These are phyloP conservation scores for Geotrichum aggregatum DNA, from an alignment of 1,139 yeast genomes.

Conservation along the genomic window DNA sequence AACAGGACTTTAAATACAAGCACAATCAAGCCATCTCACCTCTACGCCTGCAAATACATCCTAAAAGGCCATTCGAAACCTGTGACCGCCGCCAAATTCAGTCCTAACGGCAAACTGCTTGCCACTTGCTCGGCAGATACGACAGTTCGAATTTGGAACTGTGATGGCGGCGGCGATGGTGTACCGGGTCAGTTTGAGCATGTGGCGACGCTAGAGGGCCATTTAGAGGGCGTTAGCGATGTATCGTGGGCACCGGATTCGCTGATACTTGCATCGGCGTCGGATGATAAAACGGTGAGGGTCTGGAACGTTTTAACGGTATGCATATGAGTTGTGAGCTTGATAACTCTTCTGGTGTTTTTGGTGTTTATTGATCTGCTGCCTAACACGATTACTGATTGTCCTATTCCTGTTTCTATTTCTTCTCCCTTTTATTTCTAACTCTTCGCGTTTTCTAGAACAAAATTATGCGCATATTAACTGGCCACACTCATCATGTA, in stretches of 20 bases:
- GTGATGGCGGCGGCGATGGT: too few species aligned
- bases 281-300: conserved; percentile 79
- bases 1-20: too few species aligned
- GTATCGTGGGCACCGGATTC: conserved; percentile 74
- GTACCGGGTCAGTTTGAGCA: conserved; percentile 35
- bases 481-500: conserved; percentile 84
- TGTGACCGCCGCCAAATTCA: conserved; percentile 51
- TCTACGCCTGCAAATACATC: conserved; percentile 11
- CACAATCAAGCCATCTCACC: conserved; percentile 3
- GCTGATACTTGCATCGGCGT: conserved; percentile 71
- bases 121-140: conserved; percentile 48
- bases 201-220: conserved; percentile 52
- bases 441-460: not conserved
- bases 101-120: conserved; percentile 60
- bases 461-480: conserved; percentile 51
- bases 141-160: conserved; percentile 19
- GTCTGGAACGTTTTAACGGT: conserved; percentile 55
- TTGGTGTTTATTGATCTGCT: too few species aligned
- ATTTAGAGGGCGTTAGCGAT: conserved; percentile 64
- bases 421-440: not conserved
- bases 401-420: too few species aligned
- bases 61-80: conserved; percentile 30
- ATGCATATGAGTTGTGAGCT: too few species aligned
- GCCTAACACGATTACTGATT: conserved; percentile 1
- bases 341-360: too few species aligned